A percentile compares a stretch with the other conserved stretches of the same genome.
phyloP scores from a whole-genome alignment of 139 green algal species.

The Nannochloris sp. region DNA sequence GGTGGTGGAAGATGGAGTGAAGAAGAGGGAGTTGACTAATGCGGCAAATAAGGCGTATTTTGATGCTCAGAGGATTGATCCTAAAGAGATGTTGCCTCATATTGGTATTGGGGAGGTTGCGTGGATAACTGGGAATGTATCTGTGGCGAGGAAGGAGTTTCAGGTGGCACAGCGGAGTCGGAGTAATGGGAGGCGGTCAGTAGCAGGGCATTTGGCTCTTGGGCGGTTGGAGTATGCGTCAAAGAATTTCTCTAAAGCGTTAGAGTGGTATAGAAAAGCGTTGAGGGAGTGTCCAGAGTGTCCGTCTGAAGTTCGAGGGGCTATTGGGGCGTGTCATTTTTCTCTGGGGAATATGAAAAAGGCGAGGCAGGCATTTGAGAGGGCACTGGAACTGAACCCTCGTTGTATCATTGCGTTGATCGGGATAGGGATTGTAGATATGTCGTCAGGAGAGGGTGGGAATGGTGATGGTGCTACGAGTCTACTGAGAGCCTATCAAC shows the following conservation, averaged over 20 bases:
- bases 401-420: conserved; percentile 58
- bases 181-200: conserved; percentile 48
- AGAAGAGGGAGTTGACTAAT: conserved; percentile 16
- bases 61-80: conserved; percentile 25
- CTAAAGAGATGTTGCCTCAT: conserved; percentile 53
- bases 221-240: conserved; percentile 46
- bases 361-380: conserved; percentile 46
- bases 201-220: conserved; percentile 48
- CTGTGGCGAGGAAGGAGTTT: conserved; percentile 30
- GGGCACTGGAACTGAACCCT: conserved; percentile 66
- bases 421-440: conserved; percentile 21
- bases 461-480: conserved; percentile 42
- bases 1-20: conserved; percentile 22
- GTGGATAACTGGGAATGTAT: background rate
- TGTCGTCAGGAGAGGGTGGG: conserved; percentile 37
- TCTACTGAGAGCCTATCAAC: conserved; percentile 60
- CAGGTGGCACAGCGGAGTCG: conserved; percentile 19
- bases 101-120: conserved; percentile 46
- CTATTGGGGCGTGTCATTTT: conserved; percentile 68
- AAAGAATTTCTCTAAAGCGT: conserved; percentile 45
- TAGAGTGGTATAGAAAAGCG: conserved; percentile 49
- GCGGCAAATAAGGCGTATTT: conserved; percentile 28
- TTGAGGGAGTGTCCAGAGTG: conserved; percentile 51
- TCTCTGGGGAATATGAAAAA: conserved; percentile 46
- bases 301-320: conserved; percentile 73